Conservation (phyloP, 2,329 filamentous ascomycete species). For the Paraconiothyrium sp. region DNA sequence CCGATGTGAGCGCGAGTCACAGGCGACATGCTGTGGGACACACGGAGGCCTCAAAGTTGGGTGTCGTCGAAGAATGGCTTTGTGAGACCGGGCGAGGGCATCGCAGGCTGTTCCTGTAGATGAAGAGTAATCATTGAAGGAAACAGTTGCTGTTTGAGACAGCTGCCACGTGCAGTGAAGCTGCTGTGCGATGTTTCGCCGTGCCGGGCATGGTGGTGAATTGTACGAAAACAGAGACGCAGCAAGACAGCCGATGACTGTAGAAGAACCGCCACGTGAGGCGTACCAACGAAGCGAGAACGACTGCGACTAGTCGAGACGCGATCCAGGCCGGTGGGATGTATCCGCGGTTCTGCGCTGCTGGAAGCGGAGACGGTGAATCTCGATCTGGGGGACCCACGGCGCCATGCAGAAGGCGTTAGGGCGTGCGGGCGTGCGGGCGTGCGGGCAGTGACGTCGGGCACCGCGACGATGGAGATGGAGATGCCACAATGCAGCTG, state of each 20-base stretch:
- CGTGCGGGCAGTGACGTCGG: background rate
- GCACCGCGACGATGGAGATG: background rate
- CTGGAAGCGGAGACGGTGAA: background rate
- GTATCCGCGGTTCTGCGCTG: background rate
- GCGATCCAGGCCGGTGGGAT: background rate
- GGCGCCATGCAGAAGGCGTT: background rate
- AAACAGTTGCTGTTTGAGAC: background rate
- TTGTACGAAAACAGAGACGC: background rate
- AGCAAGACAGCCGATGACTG: background rate
- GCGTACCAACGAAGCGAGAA: background rate
- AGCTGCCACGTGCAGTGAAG: background rate
- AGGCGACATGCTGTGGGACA: background rate
- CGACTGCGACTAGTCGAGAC: background rate
- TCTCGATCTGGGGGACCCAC: slow-evolving; percentile 4
- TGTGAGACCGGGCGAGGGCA: background rate
- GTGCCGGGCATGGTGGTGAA: background rate
- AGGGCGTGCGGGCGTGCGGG: no score
- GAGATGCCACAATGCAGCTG: background rate
- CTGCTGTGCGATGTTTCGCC: background rate
- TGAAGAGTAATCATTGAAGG: background rate
- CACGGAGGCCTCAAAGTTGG: background rate
- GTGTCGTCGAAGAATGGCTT: background rate
- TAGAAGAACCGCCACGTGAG: background rate
- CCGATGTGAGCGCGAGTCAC: background rate
- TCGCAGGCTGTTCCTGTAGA: background rate